Evolutionary conservation across 768 basidiomycete genomes (phyloP), one percentile per base, ranked within the genome.

Genomic region (Neoboletus magnificus): DNA sequence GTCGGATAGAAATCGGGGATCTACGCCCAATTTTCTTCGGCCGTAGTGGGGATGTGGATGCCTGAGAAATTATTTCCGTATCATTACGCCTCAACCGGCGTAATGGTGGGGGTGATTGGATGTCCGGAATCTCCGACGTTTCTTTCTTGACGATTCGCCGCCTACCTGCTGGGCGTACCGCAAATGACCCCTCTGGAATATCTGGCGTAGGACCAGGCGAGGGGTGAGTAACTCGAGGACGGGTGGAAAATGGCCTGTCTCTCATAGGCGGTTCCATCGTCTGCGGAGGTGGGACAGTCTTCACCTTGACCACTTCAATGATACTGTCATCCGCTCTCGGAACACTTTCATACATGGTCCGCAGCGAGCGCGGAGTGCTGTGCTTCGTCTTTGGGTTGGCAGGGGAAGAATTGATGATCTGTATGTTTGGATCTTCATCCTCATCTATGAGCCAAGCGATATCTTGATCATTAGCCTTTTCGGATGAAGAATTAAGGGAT

Each of bases 371-470:
- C 47, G 50, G 23, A 45, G 53, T 20, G 40, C 27, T 50, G 43
- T 48, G 27, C 37, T 50, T 50, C 57, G 46, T 50, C 57, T 51
- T 51, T 45, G 55, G 54, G 53, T 30, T 15, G 27, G 67, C 40
- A 10, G 82, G 82, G 4, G 84, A 77, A 22, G 84, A 84, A 48
- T 74, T 72, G n/a, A 81, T 47, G 37, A 85, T 79, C 54, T 77
- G 75, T 59, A 85, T 72, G 42, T 76, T 73, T 11, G 74, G 76
- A 43, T 86, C 76, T n/a, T 78, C 85, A 49, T 87, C 85, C 54
- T 84, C 85, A 25, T 83, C 84, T 11, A 88, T 67, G 22, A 89
- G 72, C 86, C 86, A 88, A 2, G 81, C 78, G 72, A 88, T 84
- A 61, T 77, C 77, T 46, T 76, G 68, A 36, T 74, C 66, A 18